Evolutionary conservation across 2,329 filamentous ascomycete species (phyloP), one percentile per base, ranked within the genome.

Genomic region (Diaporthe eres): DNA sequence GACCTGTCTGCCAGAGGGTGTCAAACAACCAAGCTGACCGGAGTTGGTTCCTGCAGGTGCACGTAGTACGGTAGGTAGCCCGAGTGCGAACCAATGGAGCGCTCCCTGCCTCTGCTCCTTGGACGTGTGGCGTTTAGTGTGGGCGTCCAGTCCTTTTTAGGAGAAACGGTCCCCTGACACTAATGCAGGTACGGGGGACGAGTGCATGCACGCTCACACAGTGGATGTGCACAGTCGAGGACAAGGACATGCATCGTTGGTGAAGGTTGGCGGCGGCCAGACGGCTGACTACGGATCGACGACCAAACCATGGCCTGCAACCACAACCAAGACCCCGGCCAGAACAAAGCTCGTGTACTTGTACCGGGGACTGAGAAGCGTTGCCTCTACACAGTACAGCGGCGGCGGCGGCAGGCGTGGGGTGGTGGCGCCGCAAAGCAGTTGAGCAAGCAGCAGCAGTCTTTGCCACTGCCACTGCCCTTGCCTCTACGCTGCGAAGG

Each of bases 141-240:
- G 49, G 42, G 63, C 57, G 63, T 51, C 76, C 70, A 77, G 76
- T 77, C 76, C 72, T 67, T 71, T 77, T 71, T 74, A 71, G 74
- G 76, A 70, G 74, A 71, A 77, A 75, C 76, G 74, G 76, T 74
- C 74, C 76, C 76, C 76, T 77, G 76, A 72, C 76, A 75, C 76
- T 77, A 77, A 75, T 77, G 76, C 76, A 77, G 76, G 76, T 75
- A 77, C 76, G 74, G 71, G 74, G 74, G 39, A 74, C 53, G 49
- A 57, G 65, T 74, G 60, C 72, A 74, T 74, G 72, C 58, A 34
- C 6, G 9, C 31, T 19, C 51, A 28, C 72, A 70, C 55, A 65
- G 71, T 73, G 28, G n/a, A 65, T 47, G 75, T 68, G 68, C 72
- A 72, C 71, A 34, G 65, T 70, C n/a, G 13, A 39, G 25, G 42